Base-by-base conservation (phyloP, 2,329 filamentous ascomycete genomes). In the Monosporascus ibericus region DNA sequence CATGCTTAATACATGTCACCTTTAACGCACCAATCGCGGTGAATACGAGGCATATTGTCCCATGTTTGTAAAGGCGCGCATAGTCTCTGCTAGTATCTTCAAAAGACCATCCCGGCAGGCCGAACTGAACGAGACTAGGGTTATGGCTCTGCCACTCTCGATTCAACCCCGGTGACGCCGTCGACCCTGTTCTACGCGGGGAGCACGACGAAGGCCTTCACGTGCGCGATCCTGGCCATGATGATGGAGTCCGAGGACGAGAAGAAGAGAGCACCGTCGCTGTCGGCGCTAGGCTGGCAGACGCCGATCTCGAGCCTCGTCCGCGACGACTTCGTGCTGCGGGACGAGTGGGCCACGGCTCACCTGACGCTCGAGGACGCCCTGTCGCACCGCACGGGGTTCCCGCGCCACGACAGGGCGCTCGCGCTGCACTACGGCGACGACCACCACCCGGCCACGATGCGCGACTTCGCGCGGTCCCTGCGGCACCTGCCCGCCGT, bases 131-230 rank as follows among this genome's bases (percentile, higher is more conserved):
- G 17, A 18, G 18, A 11, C 17, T 59, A 76, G 72, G 77, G 73
- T 17, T 76, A 74, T 53, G 76, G 74, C 66, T 48, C 67, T 66
- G 53, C 71, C 3, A 65, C 53, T 36, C 65, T 71, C 18, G 67
- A 72, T 5, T 65, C 63, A 5, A 70, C 61, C 2, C 68, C 70
- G 0, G 75, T 74, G 3, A 77, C 72, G 1, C 59, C 72, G 2
- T 63, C 71, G 11, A 81, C 79, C 0, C 66, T 83, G 2, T 82
- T 79, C 65, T 79, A 78, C 59, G 69, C 70, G 46, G 80, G 75
- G 22, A 79, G 76, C 60, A 80, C 73, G 3, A 79, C 78, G 47
- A 84, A 83, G 62, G 75, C 76, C 5, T 75, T 80, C 59, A 79
- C 77, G 2, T 75, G 77, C 5, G 75, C 77, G 2, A 64, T 71